Base-by-base conservation (phyloP, 208 protist genomes). In the Crithidia bombi region DNA sequence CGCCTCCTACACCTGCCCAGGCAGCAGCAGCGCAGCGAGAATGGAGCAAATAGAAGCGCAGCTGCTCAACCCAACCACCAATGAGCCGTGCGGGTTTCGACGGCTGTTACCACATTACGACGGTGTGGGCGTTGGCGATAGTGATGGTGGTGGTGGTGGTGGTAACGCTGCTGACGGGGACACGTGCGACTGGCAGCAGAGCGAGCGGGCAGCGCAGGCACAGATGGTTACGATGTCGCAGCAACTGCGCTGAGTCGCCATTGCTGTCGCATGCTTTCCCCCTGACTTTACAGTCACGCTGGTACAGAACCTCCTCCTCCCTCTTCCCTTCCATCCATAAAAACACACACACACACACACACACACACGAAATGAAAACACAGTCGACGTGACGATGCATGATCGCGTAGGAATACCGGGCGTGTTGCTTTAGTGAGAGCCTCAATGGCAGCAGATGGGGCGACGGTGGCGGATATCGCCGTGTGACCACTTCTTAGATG, bases 21-120 rank as follows among this genome's bases (percentile, higher is more conserved):
- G 35, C 28, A 50, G 55, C 39, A 19, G 43, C 17, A 33, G 50
- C 1, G 33, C 38, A 2, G 23, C 7, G 9, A 9, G 33, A 43
- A 65, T 62, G 65, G 41, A 11, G 12, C 21, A 71, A 35, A 6
- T 36, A 5, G 49, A 66, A 26, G 39, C 61, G 7, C 41, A 43
- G 30, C 64, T 79, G 55, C 10, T 72, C 41, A 39, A 10, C 25
- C 36, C 43, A 47, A 25, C 25, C 9, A 21, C 15, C 9, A 39
- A 25, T 21, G 21, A 28, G 21, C 25, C 50, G 57, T 74, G 62
- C 3, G 49, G 54, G 30, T 81, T 78, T 50, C 63, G 50, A n/a
- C 54, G 62, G 15, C 52, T 84, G 43, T 56, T 84, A 21, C 79
- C 79, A 0, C 59, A 72, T 52, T 81, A 81, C 59, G 26, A 12